phyloP scores from a whole-genome alignment of 306 rosid genomes.

The Benincasa hispida region DNA sequence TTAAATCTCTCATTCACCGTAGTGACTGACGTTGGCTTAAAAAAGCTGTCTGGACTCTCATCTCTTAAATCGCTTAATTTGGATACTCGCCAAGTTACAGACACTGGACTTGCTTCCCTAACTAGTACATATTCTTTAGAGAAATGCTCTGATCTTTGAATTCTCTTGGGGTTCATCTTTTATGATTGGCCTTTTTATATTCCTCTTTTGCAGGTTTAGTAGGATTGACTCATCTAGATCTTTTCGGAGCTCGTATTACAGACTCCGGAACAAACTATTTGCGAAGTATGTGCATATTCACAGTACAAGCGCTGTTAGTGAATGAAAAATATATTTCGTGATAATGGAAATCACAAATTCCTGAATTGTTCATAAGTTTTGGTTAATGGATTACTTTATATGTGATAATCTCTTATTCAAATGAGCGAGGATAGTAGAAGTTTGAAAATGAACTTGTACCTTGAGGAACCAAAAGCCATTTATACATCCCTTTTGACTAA shows the following conservation, averaged over 20 bases:
- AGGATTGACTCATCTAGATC: slow-evolving; percentile 77
- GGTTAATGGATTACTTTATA: neutral
- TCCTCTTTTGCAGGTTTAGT: slow-evolving; percentile 53
- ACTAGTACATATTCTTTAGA: slow-evolving; percentile 37
- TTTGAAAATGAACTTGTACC: neutral
- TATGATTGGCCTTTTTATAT: neutral
- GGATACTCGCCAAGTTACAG: slow-evolving; percentile 79
- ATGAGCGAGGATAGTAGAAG: neutral
- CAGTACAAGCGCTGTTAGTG: neutral
- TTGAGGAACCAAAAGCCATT: neutral
- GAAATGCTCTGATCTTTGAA: neutral
- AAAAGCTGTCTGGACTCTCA: slow-evolving; percentile 59
- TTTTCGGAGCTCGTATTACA: slow-evolving; percentile 83
- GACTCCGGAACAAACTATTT: slow-evolving; percentile 70
- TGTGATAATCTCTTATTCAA: neutral
- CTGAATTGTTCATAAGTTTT: neutral
- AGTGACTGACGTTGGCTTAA: slow-evolving; percentile 55
- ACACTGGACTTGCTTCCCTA: slow-evolving; percentile 66
- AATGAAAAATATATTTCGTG: neutral
- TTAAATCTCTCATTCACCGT: slow-evolving; percentile 77
- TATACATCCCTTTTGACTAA: neutral
- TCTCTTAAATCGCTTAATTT: slow-evolving; percentile 90
- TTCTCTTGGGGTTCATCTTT: neutral
- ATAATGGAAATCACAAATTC: neutral
- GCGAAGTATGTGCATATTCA: slow-evolving; percentile 39